A percentile compares a stretch with the other conserved stretches of the same genome.
Conservation (phyloP, 768 basidiomycete species). For the Vararia minispora region DNA sequence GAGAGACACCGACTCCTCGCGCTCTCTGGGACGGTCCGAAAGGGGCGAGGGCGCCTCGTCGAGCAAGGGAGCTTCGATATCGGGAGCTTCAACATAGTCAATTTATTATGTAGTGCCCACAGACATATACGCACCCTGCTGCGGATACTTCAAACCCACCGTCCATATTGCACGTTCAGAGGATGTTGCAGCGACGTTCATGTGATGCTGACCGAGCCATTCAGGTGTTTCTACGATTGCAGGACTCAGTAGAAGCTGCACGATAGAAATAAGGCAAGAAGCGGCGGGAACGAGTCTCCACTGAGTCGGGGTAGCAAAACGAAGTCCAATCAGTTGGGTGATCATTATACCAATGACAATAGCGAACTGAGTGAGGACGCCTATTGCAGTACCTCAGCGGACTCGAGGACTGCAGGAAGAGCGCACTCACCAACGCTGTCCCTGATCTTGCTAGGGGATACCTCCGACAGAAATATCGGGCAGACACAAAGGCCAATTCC, state of each 20-base stretch:
- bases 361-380: slow-evolving; percentile 70
- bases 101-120: no score
- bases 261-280: slow-evolving; percentile 42
- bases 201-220: slow-evolving; percentile 45
- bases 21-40: slow-evolving; percentile 14
- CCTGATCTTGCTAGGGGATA: slow-evolving; percentile 66
- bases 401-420: not conserved
- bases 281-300: slow-evolving; percentile 67
- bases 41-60: slow-evolving; percentile 20
- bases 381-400: slow-evolving; percentile 22
- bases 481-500: slow-evolving; percentile 70
- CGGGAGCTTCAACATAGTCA: slow-evolving; percentile 27
- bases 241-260: slow-evolving; percentile 45
- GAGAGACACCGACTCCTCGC: slow-evolving; percentile 9
- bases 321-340: slow-evolving; percentile 71
- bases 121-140: no score
- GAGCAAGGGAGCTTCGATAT: slow-evolving; percentile 7
- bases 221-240: slow-evolving; percentile 61
- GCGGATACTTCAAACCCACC: no score
- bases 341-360: slow-evolving; percentile 82
- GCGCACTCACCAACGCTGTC: slow-evolving; percentile 55
- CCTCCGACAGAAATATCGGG: slow-evolving; percentile 79
- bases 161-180: no score
- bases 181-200: no score
- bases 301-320: slow-evolving; percentile 51